These are phyloP conservation scores for Cladosporium phlei DNA, from an alignment of 2,329 filamentous ascomycete species.

Conservation along the genomic window DNA sequence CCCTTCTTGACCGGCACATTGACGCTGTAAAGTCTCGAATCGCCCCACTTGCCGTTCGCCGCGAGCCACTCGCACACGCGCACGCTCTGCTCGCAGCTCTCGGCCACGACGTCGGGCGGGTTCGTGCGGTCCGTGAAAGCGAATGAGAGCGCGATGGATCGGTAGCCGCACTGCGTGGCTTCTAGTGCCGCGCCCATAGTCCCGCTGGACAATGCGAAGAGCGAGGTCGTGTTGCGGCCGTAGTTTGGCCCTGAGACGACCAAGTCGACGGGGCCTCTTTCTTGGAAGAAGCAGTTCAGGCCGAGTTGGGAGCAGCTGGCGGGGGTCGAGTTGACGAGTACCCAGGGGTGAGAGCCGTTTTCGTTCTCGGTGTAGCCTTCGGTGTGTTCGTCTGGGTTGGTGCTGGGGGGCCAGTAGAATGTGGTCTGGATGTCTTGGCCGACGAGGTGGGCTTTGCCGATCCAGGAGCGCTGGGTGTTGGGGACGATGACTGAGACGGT, in stretches of 20 bases:
- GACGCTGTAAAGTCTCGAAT: conserved; percentile 68
- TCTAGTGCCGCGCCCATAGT: conserved; percentile 49
- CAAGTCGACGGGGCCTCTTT: conserved; percentile 42
- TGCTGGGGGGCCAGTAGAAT: conserved; percentile 51
- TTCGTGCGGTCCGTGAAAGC: conserved; percentile 86
- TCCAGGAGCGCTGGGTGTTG: conserved; percentile 91
- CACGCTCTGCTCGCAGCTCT: conserved; percentile 68
- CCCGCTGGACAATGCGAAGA: conserved; percentile 46
- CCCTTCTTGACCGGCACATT: conserved; percentile 83
- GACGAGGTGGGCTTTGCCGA: conserved; percentile 95
- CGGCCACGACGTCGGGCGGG: conserved; percentile 73
- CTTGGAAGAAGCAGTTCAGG: conserved; percentile 43
- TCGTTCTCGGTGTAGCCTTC: conserved; percentile 29
- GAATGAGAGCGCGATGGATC: conserved; percentile 77
- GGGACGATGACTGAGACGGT: conserved; percentile 88
- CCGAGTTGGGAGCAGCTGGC: conserved; percentile 48
- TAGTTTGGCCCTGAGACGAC: conserved; percentile 49
- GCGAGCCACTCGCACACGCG: conserved; percentile 74
- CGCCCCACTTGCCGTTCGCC: conserved; percentile 64
- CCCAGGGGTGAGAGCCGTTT: conserved; percentile 41
- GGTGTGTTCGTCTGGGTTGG: conserved; percentile 23
- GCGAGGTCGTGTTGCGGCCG: conserved; percentile 47
- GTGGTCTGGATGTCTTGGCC: conserved; percentile 67
- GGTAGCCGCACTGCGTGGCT: conserved; percentile 43
- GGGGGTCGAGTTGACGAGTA: conserved; percentile 47